These are phyloP conservation scores for Capsicum chinense DNA, from an alignment of 257 asterid species.

Conservation along the genomic window DNA sequence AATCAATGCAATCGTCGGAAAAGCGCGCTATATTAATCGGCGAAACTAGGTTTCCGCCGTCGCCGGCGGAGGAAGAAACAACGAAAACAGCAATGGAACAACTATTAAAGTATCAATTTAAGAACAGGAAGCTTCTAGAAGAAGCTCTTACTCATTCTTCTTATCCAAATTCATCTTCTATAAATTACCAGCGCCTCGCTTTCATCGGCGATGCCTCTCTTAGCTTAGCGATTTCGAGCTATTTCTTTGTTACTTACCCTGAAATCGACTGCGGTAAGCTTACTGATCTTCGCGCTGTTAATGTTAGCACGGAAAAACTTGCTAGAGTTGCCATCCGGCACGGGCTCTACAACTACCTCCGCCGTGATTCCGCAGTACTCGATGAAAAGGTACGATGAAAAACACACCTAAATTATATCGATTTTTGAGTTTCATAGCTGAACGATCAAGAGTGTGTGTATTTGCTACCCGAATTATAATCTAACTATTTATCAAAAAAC, in stretches of 20 bases:
- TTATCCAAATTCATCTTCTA: constrained; percentile 50
- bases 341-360: constrained; percentile 56
- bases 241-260: constrained; percentile 55
- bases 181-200: constrained; percentile 68
- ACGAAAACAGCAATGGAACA: constrained; percentile 57
- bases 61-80: constrained; percentile 19
- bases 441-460: no score
- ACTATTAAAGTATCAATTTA: constrained; percentile 51
- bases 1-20: neutral
- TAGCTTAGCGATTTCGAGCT: constrained; percentile 57
- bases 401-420: no score
- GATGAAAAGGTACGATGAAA: neutral
- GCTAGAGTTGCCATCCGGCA: constrained; percentile 81
- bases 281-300: constrained; percentile 67
- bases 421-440: no score
- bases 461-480: no score
- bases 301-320: constrained; percentile 79
- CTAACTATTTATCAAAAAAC: no score
- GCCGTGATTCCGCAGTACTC: constrained; percentile 49
- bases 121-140: constrained; percentile 59
- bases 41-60: neutral
- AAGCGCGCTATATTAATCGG: neutral
- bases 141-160: constrained; percentile 87
- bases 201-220: constrained; percentile 74
- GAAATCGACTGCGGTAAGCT: constrained; percentile 63